Conservation (phyloP, 805 yeast genomes). For the Saccharomycopsis lassenensis region DNA sequence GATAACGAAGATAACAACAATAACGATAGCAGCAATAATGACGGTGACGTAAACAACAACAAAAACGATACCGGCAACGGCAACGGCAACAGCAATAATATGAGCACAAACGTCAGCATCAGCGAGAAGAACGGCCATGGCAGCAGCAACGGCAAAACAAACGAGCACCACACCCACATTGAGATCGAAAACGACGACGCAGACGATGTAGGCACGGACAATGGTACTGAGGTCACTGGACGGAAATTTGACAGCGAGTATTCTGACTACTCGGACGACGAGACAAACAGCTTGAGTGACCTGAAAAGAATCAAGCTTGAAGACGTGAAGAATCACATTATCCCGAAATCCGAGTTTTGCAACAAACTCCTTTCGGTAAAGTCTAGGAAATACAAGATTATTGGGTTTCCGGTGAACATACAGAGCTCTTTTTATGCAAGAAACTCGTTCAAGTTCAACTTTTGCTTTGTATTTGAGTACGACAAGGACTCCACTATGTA, state of each 20-base stretch:
- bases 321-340: constrained; percentile 76
- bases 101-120: neutral
- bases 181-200: neutral
- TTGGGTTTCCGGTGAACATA: constrained; percentile 85
- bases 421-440: constrained; percentile 69
- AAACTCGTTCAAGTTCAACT: constrained; percentile 86
- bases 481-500: constrained; percentile 75
- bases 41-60: neutral
- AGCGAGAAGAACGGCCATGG: neutral
- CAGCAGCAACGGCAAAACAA: neutral
- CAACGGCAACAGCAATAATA: constrained; percentile 7
- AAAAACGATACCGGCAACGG: constrained; percentile 27
- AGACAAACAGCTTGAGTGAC: neutral
- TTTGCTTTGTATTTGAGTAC: constrained; percentile 83
- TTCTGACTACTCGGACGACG: neutral
- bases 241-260: neutral
- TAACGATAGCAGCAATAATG: neutral
- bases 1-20: neutral
- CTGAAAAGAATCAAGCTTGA: constrained; percentile 46
- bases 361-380: constrained; percentile 69
- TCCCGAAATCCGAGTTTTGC: constrained; percentile 89
- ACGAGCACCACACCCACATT: neutral
- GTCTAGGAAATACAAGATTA: constrained; percentile 55
- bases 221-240: neutral
- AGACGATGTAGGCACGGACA: neutral